These are phyloP conservation scores for Groenewaldozyma auringiensis DNA, from an alignment of 1,139 yeast genomes.

Conservation along the genomic window DNA sequence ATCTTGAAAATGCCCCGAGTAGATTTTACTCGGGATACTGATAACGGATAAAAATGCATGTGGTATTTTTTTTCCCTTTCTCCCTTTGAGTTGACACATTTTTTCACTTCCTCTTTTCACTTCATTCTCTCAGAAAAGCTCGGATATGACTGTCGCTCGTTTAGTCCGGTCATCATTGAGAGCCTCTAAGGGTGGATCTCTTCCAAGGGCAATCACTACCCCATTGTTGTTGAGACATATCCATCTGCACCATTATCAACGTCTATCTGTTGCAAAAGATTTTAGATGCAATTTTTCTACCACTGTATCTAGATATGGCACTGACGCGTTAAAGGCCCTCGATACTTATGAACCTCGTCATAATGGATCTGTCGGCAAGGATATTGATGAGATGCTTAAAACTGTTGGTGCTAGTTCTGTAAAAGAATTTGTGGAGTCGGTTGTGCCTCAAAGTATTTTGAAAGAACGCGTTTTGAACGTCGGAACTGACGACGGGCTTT, in stretches of 20 bases:
- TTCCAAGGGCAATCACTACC: too few species aligned
- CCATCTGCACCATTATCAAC: neutral
- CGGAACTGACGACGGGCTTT: conserved; percentile 59
- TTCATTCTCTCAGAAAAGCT: neutral
- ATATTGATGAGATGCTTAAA: conserved; percentile 53
- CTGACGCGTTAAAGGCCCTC: conserved; percentile 32
- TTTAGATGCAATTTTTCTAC: neutral
- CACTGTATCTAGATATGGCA: neutral
- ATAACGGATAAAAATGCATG: neutral
- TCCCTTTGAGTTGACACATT: too few species aligned
- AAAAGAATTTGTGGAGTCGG: conserved; percentile 60
- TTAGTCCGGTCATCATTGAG: neutral
- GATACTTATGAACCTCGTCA: conserved; percentile 91
- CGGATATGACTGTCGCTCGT: neutral
- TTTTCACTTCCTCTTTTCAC: neutral
- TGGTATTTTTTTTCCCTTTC: neutral
- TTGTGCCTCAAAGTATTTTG: conserved; percentile 72
- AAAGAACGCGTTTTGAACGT: conserved; percentile 58
- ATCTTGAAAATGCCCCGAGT: too few species aligned
- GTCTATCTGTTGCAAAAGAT: neutral
- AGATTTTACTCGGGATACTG: neutral
- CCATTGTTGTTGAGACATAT: neutral
- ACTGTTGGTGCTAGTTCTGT: conserved; percentile 60
- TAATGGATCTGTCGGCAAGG: conserved; percentile 68
- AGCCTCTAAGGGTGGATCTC: neutral